Base-by-base conservation (phyloP, 1,139 yeast species). In the Wickerhamomyces sp. region DNA sequence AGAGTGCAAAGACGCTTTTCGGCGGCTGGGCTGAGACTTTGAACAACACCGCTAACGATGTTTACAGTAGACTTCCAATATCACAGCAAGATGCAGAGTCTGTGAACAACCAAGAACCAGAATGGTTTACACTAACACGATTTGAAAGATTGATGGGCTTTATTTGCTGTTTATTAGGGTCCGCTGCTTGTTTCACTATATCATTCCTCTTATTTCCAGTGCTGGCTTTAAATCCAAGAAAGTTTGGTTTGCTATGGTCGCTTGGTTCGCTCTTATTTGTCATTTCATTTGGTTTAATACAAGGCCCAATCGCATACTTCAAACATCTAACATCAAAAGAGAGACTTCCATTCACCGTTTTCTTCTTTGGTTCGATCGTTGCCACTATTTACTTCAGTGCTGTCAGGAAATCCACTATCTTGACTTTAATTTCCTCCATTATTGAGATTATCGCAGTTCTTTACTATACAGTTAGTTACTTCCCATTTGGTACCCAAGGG, bases 401-500 rank as follows among this genome's bases (percentile, higher is more conserved):
- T 2, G 65, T 78, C 18, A 48, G 66, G 47, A 81, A 78, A 52
- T 80, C 86, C 41, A 82, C 96, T 1, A 55, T 91, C 12, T 62
- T 88, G 38, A 88, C 97, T 0, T 63, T 91, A 22, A 54, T 88
- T 14, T 78, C 88, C 17, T 83, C 94, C 37, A 59, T 84, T 6
- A 61, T 85, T 17, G 96, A 91, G 58, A 66, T 88, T 15, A 62
- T 91, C 42, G 93, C 97, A 2, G 89, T 93, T 10, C 52, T 86
- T 13, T 91, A 93, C 69, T 91, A 91, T 57, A 80, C 91, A 0
- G 70, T 91, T 26, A 85, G 95, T 54, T 91, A 91, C 58, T 91
- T 91, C 68, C 98, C 98, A 21, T 85, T 88, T 64, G 97, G 97
- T 10, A 87, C 95, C 0, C 85, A 85, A 47, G 85, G 95, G 4